phyloP scores from a whole-genome alignment of 2,329 filamentous ascomycete genomes.

The Plenodomus biglobosus region DNA sequence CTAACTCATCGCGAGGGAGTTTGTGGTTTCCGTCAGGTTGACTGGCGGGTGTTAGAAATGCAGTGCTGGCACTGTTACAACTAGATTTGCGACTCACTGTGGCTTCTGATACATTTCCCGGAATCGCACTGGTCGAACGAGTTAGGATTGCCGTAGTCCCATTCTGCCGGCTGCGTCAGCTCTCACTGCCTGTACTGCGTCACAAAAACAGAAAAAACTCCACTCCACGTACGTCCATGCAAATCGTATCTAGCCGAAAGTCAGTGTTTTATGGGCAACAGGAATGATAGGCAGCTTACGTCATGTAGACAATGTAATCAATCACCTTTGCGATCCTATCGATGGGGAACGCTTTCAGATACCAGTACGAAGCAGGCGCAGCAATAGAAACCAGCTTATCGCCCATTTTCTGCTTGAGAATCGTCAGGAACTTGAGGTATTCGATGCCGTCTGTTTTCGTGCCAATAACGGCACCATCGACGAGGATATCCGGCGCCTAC shows the following conservation, averaged over 20 bases:
- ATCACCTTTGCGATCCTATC: constrained; percentile 18
- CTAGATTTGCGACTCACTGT: too few relatives aligned
- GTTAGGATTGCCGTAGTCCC: constrained; percentile 42
- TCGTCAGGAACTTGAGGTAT: constrained; percentile 30
- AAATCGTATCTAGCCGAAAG: too few relatives aligned
- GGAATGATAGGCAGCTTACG: too few relatives aligned
- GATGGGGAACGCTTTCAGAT: constrained; percentile 32
- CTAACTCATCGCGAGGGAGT: constrained; percentile 42
- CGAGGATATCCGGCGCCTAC: constrained; percentile 26
- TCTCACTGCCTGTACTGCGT: too few relatives aligned
- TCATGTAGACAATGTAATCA: constrained; percentile 40
- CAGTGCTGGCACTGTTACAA: too few relatives aligned
- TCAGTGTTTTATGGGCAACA: too few relatives aligned
- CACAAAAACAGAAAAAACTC: too few relatives aligned
- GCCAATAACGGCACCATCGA: neutral
- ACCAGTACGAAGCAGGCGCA: constrained; percentile 34
- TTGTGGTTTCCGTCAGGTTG: constrained; percentile 43
- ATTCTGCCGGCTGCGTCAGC: too few relatives aligned
- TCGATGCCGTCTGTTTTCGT: constrained; percentile 32
- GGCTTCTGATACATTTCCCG: constrained; percentile 36
- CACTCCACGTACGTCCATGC: too few relatives aligned
- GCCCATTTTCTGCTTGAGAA: constrained; percentile 13
- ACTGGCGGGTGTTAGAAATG: too few relatives aligned
- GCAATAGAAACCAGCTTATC: constrained; percentile 26
- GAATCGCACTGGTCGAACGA: constrained; percentile 28